Evolutionary conservation across 257 asterid species (phyloP).

Genomic region (Nicotiana sylvestris): DNA sequence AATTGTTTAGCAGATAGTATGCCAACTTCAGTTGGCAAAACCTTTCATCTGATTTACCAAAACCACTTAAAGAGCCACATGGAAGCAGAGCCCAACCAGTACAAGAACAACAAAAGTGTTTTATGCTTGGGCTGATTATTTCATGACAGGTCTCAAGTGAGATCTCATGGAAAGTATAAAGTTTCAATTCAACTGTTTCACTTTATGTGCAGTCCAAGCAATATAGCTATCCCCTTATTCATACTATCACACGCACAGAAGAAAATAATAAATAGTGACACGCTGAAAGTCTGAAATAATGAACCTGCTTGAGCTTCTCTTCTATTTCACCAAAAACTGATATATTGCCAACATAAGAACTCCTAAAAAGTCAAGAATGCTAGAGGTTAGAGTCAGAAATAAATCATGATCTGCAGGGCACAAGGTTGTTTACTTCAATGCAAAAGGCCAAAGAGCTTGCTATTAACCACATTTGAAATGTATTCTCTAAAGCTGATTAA

Average conservation of each 20-base stretch:
- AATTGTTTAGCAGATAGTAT: neutral
- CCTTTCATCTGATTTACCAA: constrained; percentile 2
- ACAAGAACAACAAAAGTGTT: neutral
- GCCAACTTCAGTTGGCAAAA: neutral
- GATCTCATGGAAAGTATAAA: neutral
- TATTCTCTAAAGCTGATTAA: neutral
- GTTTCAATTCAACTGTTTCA: neutral
- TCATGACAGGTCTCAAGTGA: neutral
- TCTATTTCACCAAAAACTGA: constrained; percentile 69
- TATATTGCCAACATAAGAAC: constrained; percentile 69
- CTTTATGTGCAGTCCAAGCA: neutral
- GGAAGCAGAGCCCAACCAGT: neutral
- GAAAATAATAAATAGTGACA: neutral
- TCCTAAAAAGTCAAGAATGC: constrained; percentile 42
- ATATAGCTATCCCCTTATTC: neutral
- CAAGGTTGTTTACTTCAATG: neutral
- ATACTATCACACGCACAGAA: neutral
- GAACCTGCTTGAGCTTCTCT: constrained; percentile 80
- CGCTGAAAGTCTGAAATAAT: constrained; percentile 10
- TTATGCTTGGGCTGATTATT: neutral
- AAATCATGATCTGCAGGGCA: constrained; percentile 10
- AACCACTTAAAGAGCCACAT: neutral
- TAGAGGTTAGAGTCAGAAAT: constrained; percentile 17
- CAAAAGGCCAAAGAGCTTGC: neutral
- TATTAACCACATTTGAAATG: neutral